Conservation (phyloP, 306 rosid species). For the Cucumis cinereus region DNA sequence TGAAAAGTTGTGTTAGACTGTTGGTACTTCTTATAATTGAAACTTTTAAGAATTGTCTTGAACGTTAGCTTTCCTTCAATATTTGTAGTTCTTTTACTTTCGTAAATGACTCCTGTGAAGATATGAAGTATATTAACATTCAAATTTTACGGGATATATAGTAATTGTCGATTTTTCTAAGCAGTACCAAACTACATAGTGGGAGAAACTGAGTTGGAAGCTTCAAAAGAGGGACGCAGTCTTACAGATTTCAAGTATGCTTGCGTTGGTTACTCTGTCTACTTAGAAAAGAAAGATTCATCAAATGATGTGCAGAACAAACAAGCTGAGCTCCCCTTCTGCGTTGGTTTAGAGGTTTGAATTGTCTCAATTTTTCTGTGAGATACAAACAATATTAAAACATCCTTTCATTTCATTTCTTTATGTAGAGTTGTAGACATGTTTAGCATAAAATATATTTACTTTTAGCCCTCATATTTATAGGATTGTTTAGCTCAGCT, state of each 20-base stretch:
- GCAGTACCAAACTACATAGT: constrained; percentile 63
- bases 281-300: constrained; percentile 52
- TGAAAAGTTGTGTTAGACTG: neutral
- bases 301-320: constrained; percentile 35
- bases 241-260: constrained; percentile 71
- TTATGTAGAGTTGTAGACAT: neutral
- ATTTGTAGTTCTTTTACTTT: neutral
- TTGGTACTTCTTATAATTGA: neutral
- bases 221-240: constrained; percentile 60
- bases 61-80: neutral
- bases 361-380: constrained; percentile 6
- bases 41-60: neutral
- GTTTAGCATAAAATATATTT: neutral
- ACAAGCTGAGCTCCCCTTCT: constrained; percentile 67
- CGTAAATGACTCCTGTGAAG: neutral
- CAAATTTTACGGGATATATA: constrained; percentile 2
- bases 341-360: constrained; percentile 79
- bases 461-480: neutral
- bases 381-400: neutral
- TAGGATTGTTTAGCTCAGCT: neutral
- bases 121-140: neutral
- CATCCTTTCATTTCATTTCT: neutral
- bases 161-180: constrained; percentile 17
- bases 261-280: constrained; percentile 81
- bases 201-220: constrained; percentile 74